A percentile compares a stretch with the other conserved stretches of the same genome.
Evolutionary conservation across 2,329 filamentous ascomycete genomes (phyloP).

Genomic region (Fusarium caatingaense): DNA sequence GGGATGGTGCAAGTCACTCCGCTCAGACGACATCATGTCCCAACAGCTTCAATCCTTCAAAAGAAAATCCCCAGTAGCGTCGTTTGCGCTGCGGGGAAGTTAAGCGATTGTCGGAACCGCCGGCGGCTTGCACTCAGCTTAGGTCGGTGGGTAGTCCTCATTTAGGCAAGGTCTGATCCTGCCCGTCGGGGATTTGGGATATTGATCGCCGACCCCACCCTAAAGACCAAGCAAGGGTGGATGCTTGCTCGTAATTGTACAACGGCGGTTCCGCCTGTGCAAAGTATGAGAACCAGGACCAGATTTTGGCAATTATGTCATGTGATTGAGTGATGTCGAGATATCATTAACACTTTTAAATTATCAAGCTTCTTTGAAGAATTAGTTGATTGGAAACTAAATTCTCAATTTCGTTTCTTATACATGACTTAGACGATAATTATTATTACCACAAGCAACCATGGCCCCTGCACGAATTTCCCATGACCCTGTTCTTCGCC

Average conservation of each 20-base stretch:
- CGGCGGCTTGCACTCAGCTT: background rate
- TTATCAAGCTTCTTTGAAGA: background rate
- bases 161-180: background rate
- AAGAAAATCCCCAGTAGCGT: background rate
- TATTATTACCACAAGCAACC: background rate
- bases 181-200: background rate
- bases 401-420: background rate
- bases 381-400: fast-evolving
- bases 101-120: background rate
- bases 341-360: background rate
- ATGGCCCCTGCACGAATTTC: conserved; percentile 28
- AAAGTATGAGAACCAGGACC: too few relatives aligned
- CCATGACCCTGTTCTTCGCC: conserved; percentile 19
- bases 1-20: too few relatives aligned
- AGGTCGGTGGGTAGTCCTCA: background rate
- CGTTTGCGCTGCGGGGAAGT: background rate
- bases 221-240: background rate
- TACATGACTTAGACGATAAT: background rate
- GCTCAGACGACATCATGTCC: background rate
- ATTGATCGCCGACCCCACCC: background rate
- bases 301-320: background rate
- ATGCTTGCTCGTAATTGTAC: background rate
- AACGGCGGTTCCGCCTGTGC: background rate
- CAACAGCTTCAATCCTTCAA: background rate
- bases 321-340: background rate